These are phyloP conservation scores for Botryobasidium botryosum DNA, from an alignment of 768 basidiomycete species.

Conservation along the genomic window DNA sequence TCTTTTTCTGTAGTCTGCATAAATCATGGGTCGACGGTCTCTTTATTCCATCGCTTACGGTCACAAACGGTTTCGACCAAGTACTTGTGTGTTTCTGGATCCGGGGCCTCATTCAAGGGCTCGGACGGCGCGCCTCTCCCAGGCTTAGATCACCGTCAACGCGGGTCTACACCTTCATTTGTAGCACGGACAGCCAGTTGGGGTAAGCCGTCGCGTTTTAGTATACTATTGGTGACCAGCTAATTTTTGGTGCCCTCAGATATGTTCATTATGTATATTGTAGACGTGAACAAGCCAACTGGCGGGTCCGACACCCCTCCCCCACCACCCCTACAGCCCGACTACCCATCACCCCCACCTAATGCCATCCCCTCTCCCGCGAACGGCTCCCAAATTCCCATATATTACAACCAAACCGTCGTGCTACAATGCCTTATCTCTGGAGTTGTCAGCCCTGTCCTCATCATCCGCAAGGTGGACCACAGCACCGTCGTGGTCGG, in stretches of 20 bases:
- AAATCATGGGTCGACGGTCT: slow-evolving; percentile 89
- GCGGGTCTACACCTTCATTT: slow-evolving; percentile 66
- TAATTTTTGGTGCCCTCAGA: slow-evolving; percentile 27
- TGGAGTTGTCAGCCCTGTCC: slow-evolving; percentile 80
- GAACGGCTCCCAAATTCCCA: slow-evolving; percentile 70
- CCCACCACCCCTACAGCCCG: slow-evolving; percentile 67
- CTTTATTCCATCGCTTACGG: slow-evolving; percentile 86
- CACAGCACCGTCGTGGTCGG: slow-evolving; percentile 80
- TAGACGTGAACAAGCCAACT: slow-evolving; percentile 74
- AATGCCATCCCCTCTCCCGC: slow-evolving; percentile 77
- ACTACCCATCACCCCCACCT: slow-evolving; percentile 83
- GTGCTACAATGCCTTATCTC: slow-evolving; percentile 89
- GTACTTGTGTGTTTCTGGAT: slow-evolving; percentile 89
- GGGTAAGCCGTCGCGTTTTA: slow-evolving; percentile 38
- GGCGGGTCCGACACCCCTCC: slow-evolving; percentile 62
- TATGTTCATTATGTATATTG: slow-evolving; percentile 94
- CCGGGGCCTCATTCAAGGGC: slow-evolving; percentile 79
- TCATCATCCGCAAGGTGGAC: slow-evolving; percentile 90
- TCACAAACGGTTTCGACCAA: slow-evolving; percentile 94
- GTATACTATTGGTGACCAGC: background rate
- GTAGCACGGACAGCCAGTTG: slow-evolving; percentile 81
- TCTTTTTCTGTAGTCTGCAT: slow-evolving; percentile 52
- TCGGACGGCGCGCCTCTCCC: slow-evolving; percentile 80
- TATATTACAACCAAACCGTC: slow-evolving; percentile 94
- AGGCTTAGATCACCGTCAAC: slow-evolving; percentile 57